A percentile compares a stretch with the other conserved stretches of the same genome.
Evolutionary conservation across 2,329 filamentous ascomycete species (phyloP).

Genomic region (Fusarium sp.): DNA sequence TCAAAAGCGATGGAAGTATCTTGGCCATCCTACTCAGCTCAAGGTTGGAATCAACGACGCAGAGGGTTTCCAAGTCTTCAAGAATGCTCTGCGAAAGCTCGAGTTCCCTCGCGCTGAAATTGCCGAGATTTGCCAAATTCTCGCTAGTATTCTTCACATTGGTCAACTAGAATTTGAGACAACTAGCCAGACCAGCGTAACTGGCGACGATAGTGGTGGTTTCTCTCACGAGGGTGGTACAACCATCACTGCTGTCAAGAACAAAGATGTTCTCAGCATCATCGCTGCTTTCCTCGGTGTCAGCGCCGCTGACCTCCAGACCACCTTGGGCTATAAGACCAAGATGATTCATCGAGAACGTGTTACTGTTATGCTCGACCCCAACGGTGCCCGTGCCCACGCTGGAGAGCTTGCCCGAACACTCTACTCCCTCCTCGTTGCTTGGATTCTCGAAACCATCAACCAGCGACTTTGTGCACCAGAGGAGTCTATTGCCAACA

Average conservation of each 20-base stretch:
- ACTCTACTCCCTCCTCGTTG: conserved; percentile 91
- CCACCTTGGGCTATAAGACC: conserved; percentile 92
- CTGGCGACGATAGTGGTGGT: conserved; percentile 91
- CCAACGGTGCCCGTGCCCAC: conserved; percentile 86
- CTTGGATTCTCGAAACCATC: conserved; percentile 91
- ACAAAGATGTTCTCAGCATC: conserved; percentile 87
- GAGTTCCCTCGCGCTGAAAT: conserved; percentile 95
- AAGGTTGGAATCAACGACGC: conserved; percentile 97
- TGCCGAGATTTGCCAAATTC: conserved; percentile 94
- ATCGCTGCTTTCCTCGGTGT: conserved; percentile 96
- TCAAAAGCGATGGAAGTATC: conserved; percentile 91
- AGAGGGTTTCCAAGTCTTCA: conserved; percentile 97
- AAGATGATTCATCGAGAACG: conserved; percentile 96
- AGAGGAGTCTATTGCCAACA: conserved; percentile 91
- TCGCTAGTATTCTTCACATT: conserved; percentile 95
- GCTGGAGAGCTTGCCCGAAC: conserved; percentile 95
- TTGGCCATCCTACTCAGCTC: conserved; percentile 95
- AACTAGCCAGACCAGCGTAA: conserved; percentile 79
- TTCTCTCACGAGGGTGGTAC: conserved; percentile 96
- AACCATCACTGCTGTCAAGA: conserved; percentile 86
- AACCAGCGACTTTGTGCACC: conserved; percentile 89
- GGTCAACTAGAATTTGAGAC: conserved; percentile 95
- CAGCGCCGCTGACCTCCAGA: conserved; percentile 81
- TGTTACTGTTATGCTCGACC: conserved; percentile 98
- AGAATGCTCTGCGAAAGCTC: conserved; percentile 91